Percentiles rank a stretch among this genome's conserved stretches.
These are phyloP conservation scores for Lolium multiflorum DNA, from an alignment of 176 grass and related monocot genomes.

Conservation along the genomic window DNA sequence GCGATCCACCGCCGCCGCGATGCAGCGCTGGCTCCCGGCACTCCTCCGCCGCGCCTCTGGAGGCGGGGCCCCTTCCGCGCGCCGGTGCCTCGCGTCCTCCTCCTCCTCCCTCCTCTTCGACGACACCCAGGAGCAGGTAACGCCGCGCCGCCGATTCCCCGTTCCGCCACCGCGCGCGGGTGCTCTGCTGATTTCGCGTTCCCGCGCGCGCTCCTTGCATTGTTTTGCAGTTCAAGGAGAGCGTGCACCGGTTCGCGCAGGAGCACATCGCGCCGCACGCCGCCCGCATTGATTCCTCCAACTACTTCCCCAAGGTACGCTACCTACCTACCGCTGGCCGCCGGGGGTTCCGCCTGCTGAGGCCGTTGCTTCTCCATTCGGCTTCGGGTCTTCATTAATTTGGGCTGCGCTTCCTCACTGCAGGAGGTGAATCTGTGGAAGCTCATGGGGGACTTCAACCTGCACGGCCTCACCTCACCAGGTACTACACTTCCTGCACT, in stretches of 20 bases:
- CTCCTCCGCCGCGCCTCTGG: conserved; percentile 46
- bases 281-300: conserved; percentile 64
- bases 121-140: conserved; percentile 92
- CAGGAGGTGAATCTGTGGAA: conserved; percentile 85
- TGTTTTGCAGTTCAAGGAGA: conserved; percentile 78
- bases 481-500: conserved; percentile 27
- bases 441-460: conserved; percentile 97
- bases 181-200: neutral
- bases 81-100: conserved; percentile 46
- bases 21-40: conserved; percentile 46
- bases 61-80: conserved; percentile 12
- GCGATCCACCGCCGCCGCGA: neutral
- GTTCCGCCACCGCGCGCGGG: neutral
- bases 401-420: neutral
- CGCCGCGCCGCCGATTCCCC: neutral
- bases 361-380: neutral
- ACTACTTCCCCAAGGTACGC: conserved; percentile 67
- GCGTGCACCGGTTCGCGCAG: conserved; percentile 84
- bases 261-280: conserved; percentile 91
- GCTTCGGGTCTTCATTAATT: neutral
- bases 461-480: conserved; percentile 88
- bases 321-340: neutral
- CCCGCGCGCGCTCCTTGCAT: no score
- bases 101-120: conserved; percentile 92
- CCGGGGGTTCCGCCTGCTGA: neutral